Evolutionary conservation across 2,329 filamentous ascomycete genomes (phyloP), one percentile per base, ranked within the genome.

Genomic region (Pestalotiopsis sp.): DNA sequence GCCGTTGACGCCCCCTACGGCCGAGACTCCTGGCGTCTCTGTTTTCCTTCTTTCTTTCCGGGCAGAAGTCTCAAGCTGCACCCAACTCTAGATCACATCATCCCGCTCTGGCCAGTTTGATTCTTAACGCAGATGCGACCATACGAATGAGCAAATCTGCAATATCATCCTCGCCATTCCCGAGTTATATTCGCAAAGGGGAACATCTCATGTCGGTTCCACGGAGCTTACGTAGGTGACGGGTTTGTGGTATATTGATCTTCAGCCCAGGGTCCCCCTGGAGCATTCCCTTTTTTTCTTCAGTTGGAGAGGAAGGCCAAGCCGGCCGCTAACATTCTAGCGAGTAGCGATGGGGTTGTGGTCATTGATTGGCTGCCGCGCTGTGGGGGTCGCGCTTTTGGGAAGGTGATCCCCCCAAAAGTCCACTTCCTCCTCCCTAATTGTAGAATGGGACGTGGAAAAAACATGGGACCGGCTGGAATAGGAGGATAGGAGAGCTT

Each of bases 221-320:
- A 36, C 31, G 31, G 31, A 36, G 31, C 31, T 36, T 36, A 52
- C 45, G 45, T 52, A 52, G 45, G 6, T n/a, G 45, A n/a, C 45
- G 45, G 45, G 45, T 52, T 52, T 52, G 45, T n/a, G 20, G 45
- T 52, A 52, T 52, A 52, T 52, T 52, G 17, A 45, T 45, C 41
- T 45, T 45, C 41, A 45, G 41, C 41, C 31, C 31, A 36, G 31
- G 31, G 31, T 11, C 31, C 31, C 31, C 31, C 31, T 36, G 31
- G 31, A 36, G 31, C 31, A 9, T 36, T 36, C 31, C 31, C 31
- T 36, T 9, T 36, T 31, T 36, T 36, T 36, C 7, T 36, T 36
- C 31, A 36, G 31, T 36, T 7, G 31, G 31, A 36, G 1, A 2
- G 31, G 6, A 52, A 52, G 6, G 45, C 45, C 45, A 52, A 52